Conservation (phyloP, 78 protist genomes). For the Polysphondylium violaceum region DNA sequence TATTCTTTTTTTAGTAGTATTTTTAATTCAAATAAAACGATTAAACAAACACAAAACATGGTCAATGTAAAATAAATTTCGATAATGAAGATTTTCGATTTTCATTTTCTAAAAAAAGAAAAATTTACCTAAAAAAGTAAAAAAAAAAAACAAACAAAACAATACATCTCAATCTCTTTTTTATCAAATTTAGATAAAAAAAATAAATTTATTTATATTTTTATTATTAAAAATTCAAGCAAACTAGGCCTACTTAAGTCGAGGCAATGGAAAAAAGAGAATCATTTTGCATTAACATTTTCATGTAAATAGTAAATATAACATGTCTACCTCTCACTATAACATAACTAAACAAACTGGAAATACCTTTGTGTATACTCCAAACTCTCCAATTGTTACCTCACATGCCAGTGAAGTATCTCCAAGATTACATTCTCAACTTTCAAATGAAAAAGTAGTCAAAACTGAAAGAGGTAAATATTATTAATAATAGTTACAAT, state of each 20-base stretch:
- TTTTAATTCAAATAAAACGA: too few relatives aligned
- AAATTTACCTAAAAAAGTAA: background rate
- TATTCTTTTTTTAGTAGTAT: too few relatives aligned
- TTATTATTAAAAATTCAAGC: too few relatives aligned
- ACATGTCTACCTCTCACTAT: slow-evolving; percentile 18
- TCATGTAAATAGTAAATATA: background rate
- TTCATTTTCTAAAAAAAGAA: background rate
- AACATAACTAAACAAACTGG: background rate
- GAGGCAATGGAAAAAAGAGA: background rate
- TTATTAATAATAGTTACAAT: background rate
- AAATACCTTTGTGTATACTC: slow-evolving; percentile 17
- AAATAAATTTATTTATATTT: background rate
- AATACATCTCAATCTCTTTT: too few relatives aligned
- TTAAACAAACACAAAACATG: too few relatives aligned
- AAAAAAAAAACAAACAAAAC: too few relatives aligned
- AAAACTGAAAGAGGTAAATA: slow-evolving; percentile 29
- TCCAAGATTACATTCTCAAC: background rate
- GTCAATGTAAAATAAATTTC: too few relatives aligned
- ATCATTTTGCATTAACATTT: background rate
- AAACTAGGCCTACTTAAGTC: too few relatives aligned
- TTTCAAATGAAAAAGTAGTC: slow-evolving; percentile 18
- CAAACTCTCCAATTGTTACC: slow-evolving; percentile 30
- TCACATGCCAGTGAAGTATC: slow-evolving; percentile 12
- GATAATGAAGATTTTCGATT: too few relatives aligned
- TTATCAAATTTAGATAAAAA: background rate